Evolutionary conservation across 2,329 filamentous ascomycete genomes (phyloP).

Genomic region (Diaporthe citrichinensis): DNA sequence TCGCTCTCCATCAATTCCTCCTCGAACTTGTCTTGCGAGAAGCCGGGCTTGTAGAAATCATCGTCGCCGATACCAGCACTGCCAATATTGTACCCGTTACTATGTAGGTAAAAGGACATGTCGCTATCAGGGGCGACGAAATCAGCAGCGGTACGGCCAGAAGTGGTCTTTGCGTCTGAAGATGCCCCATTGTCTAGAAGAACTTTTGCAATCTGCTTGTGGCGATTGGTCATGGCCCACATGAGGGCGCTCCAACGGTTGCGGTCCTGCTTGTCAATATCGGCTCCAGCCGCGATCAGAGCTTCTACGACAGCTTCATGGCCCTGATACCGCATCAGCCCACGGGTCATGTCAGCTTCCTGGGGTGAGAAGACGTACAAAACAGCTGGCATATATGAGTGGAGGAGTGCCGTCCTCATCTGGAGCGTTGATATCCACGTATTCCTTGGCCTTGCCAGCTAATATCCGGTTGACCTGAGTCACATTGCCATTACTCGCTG

Average conservation of each 20-base stretch:
- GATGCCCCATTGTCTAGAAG: constrained; percentile 94
- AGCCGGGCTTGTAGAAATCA: constrained; percentile 94
- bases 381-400: constrained; percentile 97
- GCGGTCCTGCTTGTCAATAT: constrained; percentile 93
- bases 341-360: constrained; percentile 39
- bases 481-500: constrained; percentile 95
- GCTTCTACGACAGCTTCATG: constrained; percentile 90
- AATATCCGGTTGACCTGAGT: constrained; percentile 84
- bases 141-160: constrained; percentile 93
- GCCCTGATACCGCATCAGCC: constrained; percentile 66
- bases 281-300: constrained; percentile 86
- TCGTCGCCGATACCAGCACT: constrained; percentile 80
- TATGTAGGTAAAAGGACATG: constrained; percentile 94
- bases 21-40: constrained; percentile 94
- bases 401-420: constrained; percentile 98
- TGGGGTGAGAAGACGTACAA: constrained; percentile 70
- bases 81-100: constrained; percentile 92
- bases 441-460: constrained; percentile 78
- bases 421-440: constrained; percentile 86
- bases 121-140: constrained; percentile 97
- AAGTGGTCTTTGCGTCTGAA: constrained; percentile 95
- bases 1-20: constrained; percentile 98
- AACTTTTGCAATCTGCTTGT: constrained; percentile 95
- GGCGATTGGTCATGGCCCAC: constrained; percentile 99
- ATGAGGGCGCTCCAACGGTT: constrained; percentile 98